These are phyloP conservation scores for Dothistroma septosporum DNA, from an alignment of 2,329 filamentous ascomycete genomes.

Conservation along the genomic window DNA sequence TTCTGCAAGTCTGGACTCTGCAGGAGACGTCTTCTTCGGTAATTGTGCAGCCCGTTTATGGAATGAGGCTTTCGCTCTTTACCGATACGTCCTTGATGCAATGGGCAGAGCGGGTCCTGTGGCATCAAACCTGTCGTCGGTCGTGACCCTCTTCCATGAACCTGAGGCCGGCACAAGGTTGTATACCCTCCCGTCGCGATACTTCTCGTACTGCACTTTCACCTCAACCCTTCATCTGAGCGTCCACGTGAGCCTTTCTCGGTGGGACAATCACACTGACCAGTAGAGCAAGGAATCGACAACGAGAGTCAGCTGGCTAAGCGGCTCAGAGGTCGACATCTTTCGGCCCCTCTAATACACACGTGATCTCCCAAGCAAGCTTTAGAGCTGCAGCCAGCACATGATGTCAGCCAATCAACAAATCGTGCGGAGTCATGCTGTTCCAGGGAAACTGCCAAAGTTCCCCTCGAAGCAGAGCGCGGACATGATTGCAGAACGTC, in stretches of 20 bases:
- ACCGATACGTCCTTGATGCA: not conserved
- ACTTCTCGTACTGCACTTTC: not conserved
- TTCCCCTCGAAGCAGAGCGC: too few relatives aligned
- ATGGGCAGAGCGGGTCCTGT: too few relatives aligned
- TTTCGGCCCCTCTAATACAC: not conserved
- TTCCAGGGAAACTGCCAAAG: not conserved
- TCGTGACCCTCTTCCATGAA: too few relatives aligned
- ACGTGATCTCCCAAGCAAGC: not conserved
- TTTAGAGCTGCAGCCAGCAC: not conserved
- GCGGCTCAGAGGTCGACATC: not conserved
- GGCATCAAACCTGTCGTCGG: not conserved
- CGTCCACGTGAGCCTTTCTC: not conserved
- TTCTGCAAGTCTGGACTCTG: not conserved
- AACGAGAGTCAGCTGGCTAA: not conserved
- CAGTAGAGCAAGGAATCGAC: not conserved
- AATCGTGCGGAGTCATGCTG: not conserved
- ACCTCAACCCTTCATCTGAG: too few relatives aligned
- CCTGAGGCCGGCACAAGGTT: too few relatives aligned
- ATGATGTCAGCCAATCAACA: not conserved
- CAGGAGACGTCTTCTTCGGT: not conserved
- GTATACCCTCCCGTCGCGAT: too few relatives aligned
- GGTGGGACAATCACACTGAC: not conserved
- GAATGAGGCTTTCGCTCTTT: not conserved
- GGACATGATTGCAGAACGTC: too few relatives aligned
- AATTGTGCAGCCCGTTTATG: not conserved